Percentiles rank a stretch among this genome's conserved stretches.
phyloP scores from a whole-genome alignment of 1,284 basidiomycete species.

The Moniliella sp. region DNA sequence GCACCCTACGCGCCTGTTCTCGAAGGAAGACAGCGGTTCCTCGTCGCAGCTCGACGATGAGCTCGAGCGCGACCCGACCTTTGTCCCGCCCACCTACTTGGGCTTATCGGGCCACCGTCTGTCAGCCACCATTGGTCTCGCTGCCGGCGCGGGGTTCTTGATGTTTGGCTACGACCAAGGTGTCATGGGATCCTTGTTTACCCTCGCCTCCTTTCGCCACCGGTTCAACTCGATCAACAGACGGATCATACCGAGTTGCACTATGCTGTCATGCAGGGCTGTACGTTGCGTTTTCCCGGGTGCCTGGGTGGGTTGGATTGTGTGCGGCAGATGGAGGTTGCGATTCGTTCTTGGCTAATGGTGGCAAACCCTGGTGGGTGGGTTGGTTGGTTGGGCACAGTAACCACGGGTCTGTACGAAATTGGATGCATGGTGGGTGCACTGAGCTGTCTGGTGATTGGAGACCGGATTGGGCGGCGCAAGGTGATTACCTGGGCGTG shows the following conservation, averaged over 20 bases:
- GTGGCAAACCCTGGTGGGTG: too few species aligned
- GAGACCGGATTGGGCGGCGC: slow-evolving; percentile 21
- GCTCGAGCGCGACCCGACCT: neutral
- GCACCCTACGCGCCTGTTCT: too few species aligned
- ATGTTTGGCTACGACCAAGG: slow-evolving; percentile 31
- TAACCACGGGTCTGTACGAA: slow-evolving; percentile 26
- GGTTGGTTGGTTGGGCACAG: too few species aligned
- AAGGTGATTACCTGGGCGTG: slow-evolving; percentile 26
- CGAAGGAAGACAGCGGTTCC: too few species aligned
- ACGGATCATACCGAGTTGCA: too few species aligned
- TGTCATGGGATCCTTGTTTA: slow-evolving; percentile 27
- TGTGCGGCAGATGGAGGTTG: too few species aligned
- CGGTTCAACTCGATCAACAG: slow-evolving; percentile 22
- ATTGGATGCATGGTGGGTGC: slow-evolving; percentile 25
- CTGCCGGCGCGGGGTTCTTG: slow-evolving; percentile 27
- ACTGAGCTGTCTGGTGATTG: slow-evolving; percentile 21
- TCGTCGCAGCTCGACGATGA: too few species aligned
- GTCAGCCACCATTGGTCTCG: slow-evolving; percentile 19
- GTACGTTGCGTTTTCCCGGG: too few species aligned
- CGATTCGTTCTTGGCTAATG: too few species aligned
- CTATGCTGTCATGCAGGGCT: too few species aligned
- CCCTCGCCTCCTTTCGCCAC: slow-evolving; percentile 14
- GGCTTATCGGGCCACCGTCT: slow-evolving; percentile 14
- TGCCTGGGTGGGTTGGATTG: too few species aligned
- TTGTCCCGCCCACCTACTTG: slow-evolving; percentile 5